phyloP scores from a whole-genome alignment of 1,284 basidiomycete species.

The Ceratobasidium papillatum region DNA sequence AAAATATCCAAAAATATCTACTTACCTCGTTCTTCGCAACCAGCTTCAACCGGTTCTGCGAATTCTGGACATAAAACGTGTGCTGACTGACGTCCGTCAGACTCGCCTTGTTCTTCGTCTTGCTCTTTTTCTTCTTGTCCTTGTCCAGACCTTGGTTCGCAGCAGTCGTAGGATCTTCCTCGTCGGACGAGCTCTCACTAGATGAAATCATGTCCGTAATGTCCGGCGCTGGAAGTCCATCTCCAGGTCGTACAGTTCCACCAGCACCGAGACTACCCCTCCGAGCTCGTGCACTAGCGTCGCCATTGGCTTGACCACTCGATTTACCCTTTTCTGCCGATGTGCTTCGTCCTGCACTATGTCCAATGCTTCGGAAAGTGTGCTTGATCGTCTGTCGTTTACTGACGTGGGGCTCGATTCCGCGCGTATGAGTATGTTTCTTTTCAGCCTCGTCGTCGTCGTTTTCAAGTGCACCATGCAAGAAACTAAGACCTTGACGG shows the following conservation, averaged over 20 bases:
- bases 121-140: slow-evolving; percentile 58
- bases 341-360: slow-evolving; percentile 24
- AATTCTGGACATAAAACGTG: slow-evolving; percentile 93
- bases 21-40: slow-evolving; percentile 86
- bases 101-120: slow-evolving; percentile 68
- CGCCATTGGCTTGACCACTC: slow-evolving; percentile 2
- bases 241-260: slow-evolving; percentile 7
- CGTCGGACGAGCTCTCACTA: slow-evolving; percentile 50
- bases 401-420: slow-evolving; percentile 26
- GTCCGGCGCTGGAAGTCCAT: slow-evolving; percentile 21
- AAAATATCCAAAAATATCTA: slow-evolving; percentile 20
- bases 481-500: slow-evolving; percentile 74
- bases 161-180: slow-evolving; percentile 46
- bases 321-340: slow-evolving; percentile 10
- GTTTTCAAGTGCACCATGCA: slow-evolving; percentile 53
- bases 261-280: slow-evolving; percentile 14
- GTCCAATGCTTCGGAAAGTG: slow-evolving; percentile 18
- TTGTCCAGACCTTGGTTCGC: slow-evolving; percentile 46
- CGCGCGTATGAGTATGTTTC: slow-evolving; percentile 43
- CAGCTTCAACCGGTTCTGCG: slow-evolving; percentile 88
- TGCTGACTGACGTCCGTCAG: slow-evolving; percentile 63
- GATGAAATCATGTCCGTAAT: slow-evolving; percentile 48
- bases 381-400: slow-evolving; percentile 25
- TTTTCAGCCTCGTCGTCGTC: slow-evolving; percentile 47
- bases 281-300: neutral